Percentiles rank a stretch among this genome's conserved stretches.
Conservation (phyloP, 1,284 basidiomycete genomes). For the Fomitopsis palustris region DNA sequence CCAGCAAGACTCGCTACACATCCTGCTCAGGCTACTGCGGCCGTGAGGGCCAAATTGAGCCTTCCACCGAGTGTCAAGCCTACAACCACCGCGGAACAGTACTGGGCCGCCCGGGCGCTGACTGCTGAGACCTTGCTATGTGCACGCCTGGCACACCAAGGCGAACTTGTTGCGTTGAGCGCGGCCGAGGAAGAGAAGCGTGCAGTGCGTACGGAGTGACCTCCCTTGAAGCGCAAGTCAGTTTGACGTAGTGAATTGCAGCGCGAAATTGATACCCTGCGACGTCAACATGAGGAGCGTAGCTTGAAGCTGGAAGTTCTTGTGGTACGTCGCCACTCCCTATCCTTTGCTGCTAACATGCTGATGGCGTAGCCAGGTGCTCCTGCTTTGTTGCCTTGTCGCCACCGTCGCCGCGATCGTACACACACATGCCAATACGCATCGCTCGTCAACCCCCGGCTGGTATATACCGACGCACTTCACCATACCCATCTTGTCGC, state of each 20-base stretch:
- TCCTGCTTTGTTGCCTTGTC: slow-evolving; percentile 37
- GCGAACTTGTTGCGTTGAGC: slow-evolving; percentile 41
- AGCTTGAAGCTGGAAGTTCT: slow-evolving; percentile 46
- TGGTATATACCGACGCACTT: slow-evolving; percentile 47
- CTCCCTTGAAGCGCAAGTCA: not conserved
- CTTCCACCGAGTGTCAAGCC: slow-evolving; percentile 5
- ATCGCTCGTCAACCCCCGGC: slow-evolving; percentile 14
- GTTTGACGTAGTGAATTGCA: slow-evolving; percentile 20
- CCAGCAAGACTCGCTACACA: not conserved
- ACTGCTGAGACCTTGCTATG: slow-evolving; percentile 56
- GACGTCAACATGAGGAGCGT: slow-evolving; percentile 39
- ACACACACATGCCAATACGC: slow-evolving; percentile 33
- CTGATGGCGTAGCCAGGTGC: slow-evolving; percentile 30
- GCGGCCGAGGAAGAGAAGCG: slow-evolving; percentile 42
- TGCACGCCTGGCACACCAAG: slow-evolving; percentile 41
- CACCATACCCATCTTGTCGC: slow-evolving; percentile 66
- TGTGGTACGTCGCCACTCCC: slow-evolving; percentile 39
- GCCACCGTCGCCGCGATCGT: slow-evolving; percentile 40
- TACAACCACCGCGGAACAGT: slow-evolving; percentile 38
- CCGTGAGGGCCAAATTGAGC: not conserved
- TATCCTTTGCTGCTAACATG: not conserved
- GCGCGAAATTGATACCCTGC: slow-evolving; percentile 39
- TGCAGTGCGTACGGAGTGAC: slow-evolving; percentile 33
- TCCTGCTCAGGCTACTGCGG: not conserved
- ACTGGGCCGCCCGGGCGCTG: slow-evolving; percentile 63